Conservation (phyloP, 257 asterid species). For the Plantago major region DNA sequence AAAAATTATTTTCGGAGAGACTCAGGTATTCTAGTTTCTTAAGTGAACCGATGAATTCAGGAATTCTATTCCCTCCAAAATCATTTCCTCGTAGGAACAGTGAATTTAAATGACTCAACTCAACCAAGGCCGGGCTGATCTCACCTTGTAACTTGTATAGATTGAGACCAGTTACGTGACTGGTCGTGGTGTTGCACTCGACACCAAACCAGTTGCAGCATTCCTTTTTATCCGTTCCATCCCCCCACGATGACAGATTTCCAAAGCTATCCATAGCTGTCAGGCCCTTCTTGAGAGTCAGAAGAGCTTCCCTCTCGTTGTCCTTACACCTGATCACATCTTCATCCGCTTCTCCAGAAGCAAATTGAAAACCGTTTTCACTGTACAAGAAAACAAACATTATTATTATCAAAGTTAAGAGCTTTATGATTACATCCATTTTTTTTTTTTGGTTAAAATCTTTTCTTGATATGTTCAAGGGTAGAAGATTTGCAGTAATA, state of each 20-base stretch:
- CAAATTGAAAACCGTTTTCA: too few relatives aligned
- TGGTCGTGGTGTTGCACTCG: neutral
- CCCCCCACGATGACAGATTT: neutral
- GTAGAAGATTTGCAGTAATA: too few relatives aligned
- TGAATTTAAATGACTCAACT: neutral
- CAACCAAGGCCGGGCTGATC: neutral
- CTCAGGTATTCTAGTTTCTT: neutral
- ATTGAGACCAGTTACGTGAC: neutral
- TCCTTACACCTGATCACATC: neutral
- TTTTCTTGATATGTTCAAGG: too few relatives aligned
- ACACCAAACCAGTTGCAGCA: neutral
- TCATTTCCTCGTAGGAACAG: neutral
- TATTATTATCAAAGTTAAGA: too few relatives aligned
- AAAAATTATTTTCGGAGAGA: neutral
- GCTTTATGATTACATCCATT: too few relatives aligned
- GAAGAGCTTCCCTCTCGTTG: slow-evolving; percentile 1
- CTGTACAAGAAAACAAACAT: too few relatives aligned
- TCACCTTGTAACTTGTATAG: neutral
- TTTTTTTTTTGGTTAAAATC: too few relatives aligned
- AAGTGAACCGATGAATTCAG: neutral
- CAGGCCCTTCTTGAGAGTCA: neutral
- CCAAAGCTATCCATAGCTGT: neutral
- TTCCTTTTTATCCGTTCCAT: neutral
- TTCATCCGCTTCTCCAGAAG: too few relatives aligned
- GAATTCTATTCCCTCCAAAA: neutral